Evolutionary conservation across 495 filamentous ascomycete genomes (phyloP).

Genomic region (Penicillium manginii): DNA sequence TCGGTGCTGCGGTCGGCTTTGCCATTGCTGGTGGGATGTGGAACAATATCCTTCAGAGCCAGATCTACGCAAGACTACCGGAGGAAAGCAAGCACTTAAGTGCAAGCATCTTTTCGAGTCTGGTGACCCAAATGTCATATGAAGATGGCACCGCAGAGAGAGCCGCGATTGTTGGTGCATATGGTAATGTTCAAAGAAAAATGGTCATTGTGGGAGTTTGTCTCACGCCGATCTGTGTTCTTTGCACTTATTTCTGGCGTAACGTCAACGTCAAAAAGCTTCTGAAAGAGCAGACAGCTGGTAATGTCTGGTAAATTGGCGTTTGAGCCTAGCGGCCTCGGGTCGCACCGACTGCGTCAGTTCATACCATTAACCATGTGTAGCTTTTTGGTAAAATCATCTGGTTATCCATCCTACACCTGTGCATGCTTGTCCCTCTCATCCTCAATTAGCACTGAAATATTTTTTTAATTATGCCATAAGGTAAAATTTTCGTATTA

Average conservation of each 20-base stretch:
- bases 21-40: slow-evolving; percentile 66
- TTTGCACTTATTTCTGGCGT: slow-evolving; percentile 48
- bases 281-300: slow-evolving; percentile 25
- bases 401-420: too few relatives aligned
- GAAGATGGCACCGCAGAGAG: slow-evolving; percentile 49
- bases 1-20: slow-evolving; percentile 65
- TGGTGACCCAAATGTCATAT: slow-evolving; percentile 55
- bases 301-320: slow-evolving; percentile 17
- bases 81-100: slow-evolving; percentile 14
- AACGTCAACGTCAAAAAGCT: slow-evolving; percentile 57
- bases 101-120: slow-evolving; percentile 2
- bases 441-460: too few relatives aligned
- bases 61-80: slow-evolving; percentile 59
- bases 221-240: slow-evolving; percentile 47
- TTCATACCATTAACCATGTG: too few relatives aligned
- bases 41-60: slow-evolving; percentile 57
- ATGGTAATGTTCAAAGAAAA: slow-evolving; percentile 54
- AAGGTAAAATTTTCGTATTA: too few relatives aligned
- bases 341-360: too few relatives aligned
- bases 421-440: too few relatives aligned
- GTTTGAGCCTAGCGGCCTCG: too few relatives aligned
- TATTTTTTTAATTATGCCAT: too few relatives aligned
- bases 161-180: slow-evolving; percentile 55
- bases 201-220: slow-evolving; percentile 55
- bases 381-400: too few relatives aligned